Evolutionary conservation across 176 grass and related monocot species (phyloP).

Genomic region (Poa pratensis): DNA sequence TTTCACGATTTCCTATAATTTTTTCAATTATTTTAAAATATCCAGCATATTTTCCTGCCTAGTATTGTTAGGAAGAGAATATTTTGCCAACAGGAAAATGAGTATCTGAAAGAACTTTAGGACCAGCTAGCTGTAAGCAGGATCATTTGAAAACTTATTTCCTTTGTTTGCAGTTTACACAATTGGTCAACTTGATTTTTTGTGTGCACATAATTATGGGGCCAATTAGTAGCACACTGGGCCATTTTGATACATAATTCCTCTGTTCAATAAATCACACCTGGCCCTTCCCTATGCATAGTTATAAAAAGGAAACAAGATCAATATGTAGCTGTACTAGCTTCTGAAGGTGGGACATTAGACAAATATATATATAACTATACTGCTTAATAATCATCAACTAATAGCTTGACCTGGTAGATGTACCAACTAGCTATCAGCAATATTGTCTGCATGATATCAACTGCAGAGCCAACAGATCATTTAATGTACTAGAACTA

Average conservation of each 20-base stretch:
- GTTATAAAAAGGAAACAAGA: conserved; percentile 40
- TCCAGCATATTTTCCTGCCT: background rate
- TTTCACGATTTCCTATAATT: conserved; percentile 32
- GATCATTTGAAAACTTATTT: conserved; percentile 22
- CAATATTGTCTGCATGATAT: background rate
- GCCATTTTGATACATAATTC: conserved; percentile 25
- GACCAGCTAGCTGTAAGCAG: conserved; percentile 31
- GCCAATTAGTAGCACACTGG: background rate
- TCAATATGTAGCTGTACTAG: conserved; percentile 18
- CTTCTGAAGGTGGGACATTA: conserved; percentile 1
- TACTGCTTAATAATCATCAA: conserved; percentile 7
- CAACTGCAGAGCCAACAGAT: background rate
- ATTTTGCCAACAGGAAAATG: conserved; percentile 41
- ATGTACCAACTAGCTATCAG: background rate
- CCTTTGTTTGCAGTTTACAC: conserved; percentile 22
- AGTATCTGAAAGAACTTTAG: conserved; percentile 37
- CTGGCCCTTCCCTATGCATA: conserved; percentile 35
- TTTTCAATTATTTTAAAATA: background rate
- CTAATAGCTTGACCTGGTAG: conserved; percentile 9
- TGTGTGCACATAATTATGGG: background rate
- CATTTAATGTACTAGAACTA: background rate
- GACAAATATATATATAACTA: conserved; percentile 21
- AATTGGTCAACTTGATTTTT: background rate
- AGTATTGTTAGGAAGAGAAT: conserved; percentile 28
- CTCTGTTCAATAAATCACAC: conserved; percentile 20